phyloP scores from a whole-genome alignment of 805 yeast genomes.

The Myxozyma sirexii region DNA sequence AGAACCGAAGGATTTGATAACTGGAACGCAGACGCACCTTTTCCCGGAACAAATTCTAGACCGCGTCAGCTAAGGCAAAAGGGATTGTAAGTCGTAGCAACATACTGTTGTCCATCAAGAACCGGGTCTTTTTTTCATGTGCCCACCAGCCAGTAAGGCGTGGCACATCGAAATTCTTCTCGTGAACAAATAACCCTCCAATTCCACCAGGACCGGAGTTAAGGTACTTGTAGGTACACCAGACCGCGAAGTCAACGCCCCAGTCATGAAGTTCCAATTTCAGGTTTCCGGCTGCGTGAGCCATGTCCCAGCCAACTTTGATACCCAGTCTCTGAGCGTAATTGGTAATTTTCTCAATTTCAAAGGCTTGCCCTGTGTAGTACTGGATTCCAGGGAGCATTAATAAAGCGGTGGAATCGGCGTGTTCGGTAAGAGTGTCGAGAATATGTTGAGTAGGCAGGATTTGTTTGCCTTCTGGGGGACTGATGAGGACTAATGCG shows the following conservation, averaged over 20 bases:
- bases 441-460: constrained; percentile 67
- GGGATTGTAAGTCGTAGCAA: too few relatives aligned
- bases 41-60: constrained; percentile 55
- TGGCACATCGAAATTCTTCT: constrained; percentile 51
- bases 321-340: constrained; percentile 57
- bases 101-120: constrained; percentile 58
- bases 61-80: too few relatives aligned
- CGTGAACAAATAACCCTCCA: constrained; percentile 82
- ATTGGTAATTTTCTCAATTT: constrained; percentile 68
- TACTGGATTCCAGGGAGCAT: constrained; percentile 88
- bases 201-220: constrained; percentile 94
- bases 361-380: constrained; percentile 87
- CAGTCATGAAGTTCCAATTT: constrained; percentile 77
- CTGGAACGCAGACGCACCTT: constrained; percentile 84
- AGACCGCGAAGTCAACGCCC: constrained; percentile 90
- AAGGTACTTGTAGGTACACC: constrained; percentile 91
- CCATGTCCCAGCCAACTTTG: constrained; percentile 87
- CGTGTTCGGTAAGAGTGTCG: constrained; percentile 54
- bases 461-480: constrained; percentile 59
- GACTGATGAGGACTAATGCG: constrained; percentile 64
- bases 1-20: constrained; percentile 90
- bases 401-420: constrained; percentile 68
- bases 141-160: constrained; percentile 99
- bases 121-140: constrained; percentile 67
- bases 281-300: constrained; percentile 92